Evolutionary conservation across 495 filamentous ascomycete genomes (phyloP).

Genomic region (Penicillium parvum): DNA sequence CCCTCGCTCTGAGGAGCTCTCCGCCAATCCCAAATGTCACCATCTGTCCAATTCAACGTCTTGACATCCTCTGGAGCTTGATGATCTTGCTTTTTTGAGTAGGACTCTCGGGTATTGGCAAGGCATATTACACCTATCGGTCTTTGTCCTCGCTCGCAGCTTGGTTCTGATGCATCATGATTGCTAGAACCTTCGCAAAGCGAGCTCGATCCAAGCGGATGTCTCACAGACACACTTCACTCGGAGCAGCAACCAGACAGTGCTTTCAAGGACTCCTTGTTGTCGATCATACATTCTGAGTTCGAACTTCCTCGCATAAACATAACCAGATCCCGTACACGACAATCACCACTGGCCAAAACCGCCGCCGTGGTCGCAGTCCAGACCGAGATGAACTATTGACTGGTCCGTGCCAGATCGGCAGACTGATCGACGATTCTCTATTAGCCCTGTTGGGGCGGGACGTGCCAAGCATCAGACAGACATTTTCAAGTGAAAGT

Average conservation of each 20-base stretch:
- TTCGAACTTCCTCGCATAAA: background rate
- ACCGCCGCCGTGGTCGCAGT: background rate
- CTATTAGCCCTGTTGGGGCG: slow-evolving; percentile 3
- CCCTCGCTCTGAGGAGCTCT: background rate
- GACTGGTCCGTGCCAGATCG: slow-evolving; percentile 19
- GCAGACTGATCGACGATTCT: slow-evolving; percentile 13
- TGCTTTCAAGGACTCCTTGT: background rate
- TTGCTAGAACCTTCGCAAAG: background rate
- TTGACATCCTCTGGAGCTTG: background rate
- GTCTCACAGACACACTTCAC: slow-evolving; percentile 1
- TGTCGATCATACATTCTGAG: background rate
- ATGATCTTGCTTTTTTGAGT: background rate
- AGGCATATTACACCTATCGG: background rate
- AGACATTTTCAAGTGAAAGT: slow-evolving; percentile 10
- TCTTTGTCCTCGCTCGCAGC: background rate
- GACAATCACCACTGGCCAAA: background rate
- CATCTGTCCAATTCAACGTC: background rate
- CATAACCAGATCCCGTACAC: background rate
- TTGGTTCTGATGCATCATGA: background rate
- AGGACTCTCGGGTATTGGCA: background rate
- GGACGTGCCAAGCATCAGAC: slow-evolving; percentile 4
- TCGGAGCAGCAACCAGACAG: background rate
- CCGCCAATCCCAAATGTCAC: slow-evolving; percentile 1
- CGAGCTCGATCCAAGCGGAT: background rate
- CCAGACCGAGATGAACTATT: slow-evolving; percentile 12